Conservation (phyloP, 495 filamentous ascomycete genomes). For the Neurospora terricola region DNA sequence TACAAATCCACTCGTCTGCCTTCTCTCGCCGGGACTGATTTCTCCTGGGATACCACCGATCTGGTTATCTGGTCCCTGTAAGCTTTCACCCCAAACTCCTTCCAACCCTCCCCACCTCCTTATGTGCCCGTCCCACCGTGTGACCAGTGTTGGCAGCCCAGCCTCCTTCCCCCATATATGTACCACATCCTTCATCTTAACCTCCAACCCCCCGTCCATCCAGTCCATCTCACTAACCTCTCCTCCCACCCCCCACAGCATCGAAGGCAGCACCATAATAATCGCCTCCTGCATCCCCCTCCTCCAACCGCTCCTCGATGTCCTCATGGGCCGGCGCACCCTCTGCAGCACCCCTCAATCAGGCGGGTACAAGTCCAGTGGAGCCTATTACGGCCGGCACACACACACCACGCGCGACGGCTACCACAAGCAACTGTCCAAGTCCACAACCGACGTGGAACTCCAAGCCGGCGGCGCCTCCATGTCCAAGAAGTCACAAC, state of each 20-base stretch:
- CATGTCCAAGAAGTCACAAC: background rate
- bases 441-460: background rate
- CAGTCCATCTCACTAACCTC: background rate
- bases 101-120: too few species aligned
- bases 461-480: background rate
- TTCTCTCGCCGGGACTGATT: conserved; percentile 25
- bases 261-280: conserved; percentile 39
- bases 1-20: conserved; percentile 35
- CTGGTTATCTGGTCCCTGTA: conserved; percentile 38
- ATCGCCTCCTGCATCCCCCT: conserved; percentile 41
- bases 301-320: conserved; percentile 32
- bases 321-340: background rate
- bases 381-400: background rate
- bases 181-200: conserved; percentile 27
- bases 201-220: conserved; percentile 15
- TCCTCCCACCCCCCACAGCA: conserved; percentile 12
- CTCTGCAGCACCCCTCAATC: background rate
- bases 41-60: conserved; percentile 24
- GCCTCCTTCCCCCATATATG: too few species aligned
- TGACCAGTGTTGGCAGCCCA: too few species aligned
- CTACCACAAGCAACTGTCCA: background rate
- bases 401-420: background rate
- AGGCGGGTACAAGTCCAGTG: background rate
- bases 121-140: too few species aligned
- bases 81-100: conserved; percentile 7